Conservation (phyloP, 805 yeast species). For the Lipomyces yamanashiensis region DNA sequence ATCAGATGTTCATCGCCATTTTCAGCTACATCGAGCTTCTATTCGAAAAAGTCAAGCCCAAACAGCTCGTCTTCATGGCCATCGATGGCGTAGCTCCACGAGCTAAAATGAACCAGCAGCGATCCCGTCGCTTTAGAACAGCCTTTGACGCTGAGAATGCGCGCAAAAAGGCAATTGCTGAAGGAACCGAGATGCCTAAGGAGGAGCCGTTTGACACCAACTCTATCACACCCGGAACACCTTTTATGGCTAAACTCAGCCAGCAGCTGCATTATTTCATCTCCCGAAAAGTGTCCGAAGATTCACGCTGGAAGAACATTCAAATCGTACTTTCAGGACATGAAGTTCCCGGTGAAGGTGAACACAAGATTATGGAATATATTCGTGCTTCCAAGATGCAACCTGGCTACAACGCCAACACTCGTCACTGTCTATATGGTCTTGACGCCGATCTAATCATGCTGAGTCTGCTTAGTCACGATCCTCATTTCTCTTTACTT, state of each 20-base stretch:
- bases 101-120: conserved; percentile 97
- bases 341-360: conserved; percentile 99
- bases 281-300: conserved; percentile 84
- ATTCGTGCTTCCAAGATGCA: conserved; percentile 80
- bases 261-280: conserved; percentile 82
- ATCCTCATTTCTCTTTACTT: conserved; percentile 90
- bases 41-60: conserved; percentile 84
- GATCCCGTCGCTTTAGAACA: conserved; percentile 92
- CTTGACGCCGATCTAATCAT: conserved; percentile 95
- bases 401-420: conserved; percentile 72
- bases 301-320: conserved; percentile 80
- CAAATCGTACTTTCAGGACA: conserved; percentile 85
- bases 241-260: conserved; percentile 89
- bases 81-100: conserved; percentile 99
- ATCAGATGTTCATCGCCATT: conserved; percentile 89
- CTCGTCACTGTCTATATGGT: conserved; percentile 93
- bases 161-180: conserved; percentile 68
- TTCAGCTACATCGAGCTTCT: conserved; percentile 94
- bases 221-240: conserved; percentile 96
- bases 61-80: conserved; percentile 89
- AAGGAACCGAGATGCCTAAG: conserved; percentile 76
- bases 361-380: conserved; percentile 94
- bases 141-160: conserved; percentile 90
- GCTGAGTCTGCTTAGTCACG: conserved; percentile 89
- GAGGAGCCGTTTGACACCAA: conserved; percentile 90